Percentiles rank a stretch among this genome's conserved stretches.
phyloP scores from a whole-genome alignment of 2,329 filamentous ascomycete species.

The Alternaria metachromatica region DNA sequence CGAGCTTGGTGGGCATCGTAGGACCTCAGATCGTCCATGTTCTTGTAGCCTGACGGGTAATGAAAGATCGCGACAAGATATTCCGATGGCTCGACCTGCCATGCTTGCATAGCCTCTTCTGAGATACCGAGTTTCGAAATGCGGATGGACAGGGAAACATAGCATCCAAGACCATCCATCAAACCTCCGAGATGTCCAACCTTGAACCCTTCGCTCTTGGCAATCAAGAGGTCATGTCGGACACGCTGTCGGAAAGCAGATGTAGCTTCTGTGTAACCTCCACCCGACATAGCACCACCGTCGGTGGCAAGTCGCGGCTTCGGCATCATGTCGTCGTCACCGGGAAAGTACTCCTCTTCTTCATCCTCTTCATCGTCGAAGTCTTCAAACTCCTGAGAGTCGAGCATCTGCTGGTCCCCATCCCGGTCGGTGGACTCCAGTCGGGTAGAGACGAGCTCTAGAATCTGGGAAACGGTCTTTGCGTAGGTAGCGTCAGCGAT shows the following conservation, averaged over 20 bases:
- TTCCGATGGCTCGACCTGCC: constrained; percentile 70
- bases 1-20: constrained; percentile 48
- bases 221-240: constrained; percentile 65
- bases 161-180: constrained; percentile 55
- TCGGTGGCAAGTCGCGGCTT: constrained; percentile 25
- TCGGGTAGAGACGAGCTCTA: constrained; percentile 54
- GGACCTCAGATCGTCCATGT: constrained; percentile 61
- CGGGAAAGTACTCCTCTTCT: constrained; percentile 43
- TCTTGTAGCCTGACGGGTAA: constrained; percentile 67
- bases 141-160: constrained; percentile 72
- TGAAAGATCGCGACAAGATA: constrained; percentile 77
- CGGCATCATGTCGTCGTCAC: constrained; percentile 49
- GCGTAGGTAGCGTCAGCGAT: constrained; percentile 53
- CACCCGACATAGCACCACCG: not conserved
- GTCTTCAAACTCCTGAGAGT: constrained; percentile 46
- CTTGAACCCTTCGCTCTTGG: constrained; percentile 71
- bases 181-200: constrained; percentile 67
- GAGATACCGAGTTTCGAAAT: constrained; percentile 75
- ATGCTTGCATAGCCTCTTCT: constrained; percentile 76
- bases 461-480: constrained; percentile 57
- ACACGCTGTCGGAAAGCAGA: constrained; percentile 52
- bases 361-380: constrained; percentile 45
- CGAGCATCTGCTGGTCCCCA: constrained; percentile 52
- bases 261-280: constrained; percentile 30
- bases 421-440: constrained; percentile 48